A percentile compares a stretch with the other conserved stretches of the same genome.
Evolutionary conservation across 1,284 basidiomycete species (phyloP).

Genomic region (Paramarasmius palmivorus): DNA sequence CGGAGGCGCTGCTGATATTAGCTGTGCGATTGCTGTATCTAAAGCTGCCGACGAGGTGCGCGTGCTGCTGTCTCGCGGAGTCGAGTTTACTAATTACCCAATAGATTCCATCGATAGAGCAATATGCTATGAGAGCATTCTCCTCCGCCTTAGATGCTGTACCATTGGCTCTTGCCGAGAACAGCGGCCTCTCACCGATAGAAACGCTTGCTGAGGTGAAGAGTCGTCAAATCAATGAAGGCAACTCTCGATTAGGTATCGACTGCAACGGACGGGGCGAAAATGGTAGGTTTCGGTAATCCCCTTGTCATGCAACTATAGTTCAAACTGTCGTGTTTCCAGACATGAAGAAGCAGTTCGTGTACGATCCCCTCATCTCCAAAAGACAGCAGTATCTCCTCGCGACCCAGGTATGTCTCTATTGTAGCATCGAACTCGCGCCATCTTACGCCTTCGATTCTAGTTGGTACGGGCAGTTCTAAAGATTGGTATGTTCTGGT

Average conservation of each 20-base stretch:
- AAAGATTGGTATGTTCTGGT: conserved; percentile 59
- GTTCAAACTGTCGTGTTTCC: neutral
- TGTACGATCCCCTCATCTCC: conserved; percentile 96
- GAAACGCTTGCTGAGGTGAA: conserved; percentile 95
- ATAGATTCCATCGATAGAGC: conserved; percentile 94
- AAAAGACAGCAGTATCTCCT: conserved; percentile 97
- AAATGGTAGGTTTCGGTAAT: conserved; percentile 73
- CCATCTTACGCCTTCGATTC: conserved; percentile 8
- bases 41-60: conserved; percentile 91
- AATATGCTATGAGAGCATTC: conserved; percentile 99
- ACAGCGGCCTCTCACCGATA: conserved; percentile 95
- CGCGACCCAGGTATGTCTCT: conserved; percentile 83
- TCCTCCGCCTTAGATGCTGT: conserved; percentile 91
- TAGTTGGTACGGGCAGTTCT: conserved; percentile 72
- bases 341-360: conserved; percentile 99
- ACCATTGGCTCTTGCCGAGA: conserved; percentile 95
- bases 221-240: conserved; percentile 89
- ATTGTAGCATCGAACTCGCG: neutral
- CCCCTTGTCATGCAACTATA: neutral
- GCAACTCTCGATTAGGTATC: conserved; percentile 85
- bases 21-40: conserved; percentile 89
- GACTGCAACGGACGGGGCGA: conserved; percentile 89
- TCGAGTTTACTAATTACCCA: neutral
- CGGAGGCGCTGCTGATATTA: conserved; percentile 97
- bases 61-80: neutral